phyloP scores from a whole-genome alignment of 768 basidiomycete genomes.

The Trametes coccinea region DNA sequence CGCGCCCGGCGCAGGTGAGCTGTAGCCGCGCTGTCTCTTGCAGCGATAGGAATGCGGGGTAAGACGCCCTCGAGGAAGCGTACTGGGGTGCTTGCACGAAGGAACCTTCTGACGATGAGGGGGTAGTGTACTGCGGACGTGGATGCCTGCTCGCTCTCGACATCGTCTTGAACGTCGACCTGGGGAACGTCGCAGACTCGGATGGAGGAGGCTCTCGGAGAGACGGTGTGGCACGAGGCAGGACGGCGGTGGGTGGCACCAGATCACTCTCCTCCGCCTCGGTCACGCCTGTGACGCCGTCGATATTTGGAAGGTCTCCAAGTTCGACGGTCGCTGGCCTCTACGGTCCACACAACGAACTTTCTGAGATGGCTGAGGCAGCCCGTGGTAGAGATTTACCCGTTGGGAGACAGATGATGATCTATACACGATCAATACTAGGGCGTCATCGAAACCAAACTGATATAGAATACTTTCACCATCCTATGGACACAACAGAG shows the following conservation, averaged over 20 bases:
- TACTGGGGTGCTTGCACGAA: slow-evolving; percentile 13
- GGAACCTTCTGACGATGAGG: neutral
- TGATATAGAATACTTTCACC: slow-evolving; percentile 15
- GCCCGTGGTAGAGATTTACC: too few relatives aligned
- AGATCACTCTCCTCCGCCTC: neutral
- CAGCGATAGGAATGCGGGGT: slow-evolving; percentile 70
- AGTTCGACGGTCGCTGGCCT: neutral
- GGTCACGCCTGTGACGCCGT: neutral
- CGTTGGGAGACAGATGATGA: too few relatives aligned
- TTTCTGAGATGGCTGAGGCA: too few relatives aligned
- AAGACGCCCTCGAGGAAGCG: slow-evolving; percentile 47
- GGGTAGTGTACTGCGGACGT: slow-evolving; percentile 6
- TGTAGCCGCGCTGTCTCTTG: slow-evolving; percentile 63
- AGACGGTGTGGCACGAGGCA: neutral
- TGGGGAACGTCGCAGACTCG: neutral
- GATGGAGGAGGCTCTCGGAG: neutral
- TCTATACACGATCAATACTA: too few relatives aligned
- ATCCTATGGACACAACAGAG: slow-evolving; percentile 20
- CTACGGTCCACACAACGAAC: too few relatives aligned
- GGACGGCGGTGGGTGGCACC: neutral
- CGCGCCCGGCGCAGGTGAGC: slow-evolving; percentile 54
- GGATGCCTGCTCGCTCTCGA: slow-evolving; percentile 3
- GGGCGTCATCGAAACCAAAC: slow-evolving; percentile 1
- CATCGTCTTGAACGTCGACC: slow-evolving; percentile 14
- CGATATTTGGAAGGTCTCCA: slow-evolving; percentile 1